These are phyloP conservation scores for Chamaecrista fasciculata DNA, from an alignment of 306 rosid species.

Conservation along the genomic window DNA sequence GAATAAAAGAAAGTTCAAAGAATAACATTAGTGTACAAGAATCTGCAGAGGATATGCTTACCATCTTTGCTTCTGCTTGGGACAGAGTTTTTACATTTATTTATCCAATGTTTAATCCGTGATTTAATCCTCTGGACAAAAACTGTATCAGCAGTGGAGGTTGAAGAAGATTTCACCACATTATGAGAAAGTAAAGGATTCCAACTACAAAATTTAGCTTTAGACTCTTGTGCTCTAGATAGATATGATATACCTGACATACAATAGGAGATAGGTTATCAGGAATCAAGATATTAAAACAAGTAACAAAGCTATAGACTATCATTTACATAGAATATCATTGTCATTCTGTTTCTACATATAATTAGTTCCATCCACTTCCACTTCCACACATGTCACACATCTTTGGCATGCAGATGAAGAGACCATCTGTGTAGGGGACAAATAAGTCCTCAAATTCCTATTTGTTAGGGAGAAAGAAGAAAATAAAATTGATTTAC, in stretches of 20 bases:
- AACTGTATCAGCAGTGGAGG: constrained; percentile 59
- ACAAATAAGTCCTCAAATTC: neutral
- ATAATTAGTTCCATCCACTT: neutral
- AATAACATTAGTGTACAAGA: neutral
- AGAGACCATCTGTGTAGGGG: neutral
- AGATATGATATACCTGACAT: constrained; percentile 79
- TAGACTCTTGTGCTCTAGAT: constrained; percentile 75
- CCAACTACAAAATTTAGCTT: constrained; percentile 54
- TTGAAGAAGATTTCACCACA: constrained; percentile 39
- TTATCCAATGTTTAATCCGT: constrained; percentile 62
- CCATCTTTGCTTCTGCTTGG: constrained; percentile 47
- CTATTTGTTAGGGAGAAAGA: neutral
- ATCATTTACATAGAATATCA: constrained; percentile 15
- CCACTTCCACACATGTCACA: too few relatives aligned
- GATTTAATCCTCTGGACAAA: constrained; percentile 68
- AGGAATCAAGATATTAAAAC: constrained; percentile 15
- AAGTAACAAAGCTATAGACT: constrained; percentile 2
- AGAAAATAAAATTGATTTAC: neutral
- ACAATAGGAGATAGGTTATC: constrained; percentile 10
- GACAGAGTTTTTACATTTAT: constrained; percentile 38
- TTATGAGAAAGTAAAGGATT: constrained; percentile 31
- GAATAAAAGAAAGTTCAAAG: constrained; percentile 18
- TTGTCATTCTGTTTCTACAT: neutral
- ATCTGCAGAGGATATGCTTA: constrained; percentile 34
- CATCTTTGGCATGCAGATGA: neutral